Base-by-base conservation (phyloP, 2,329 filamentous ascomycete genomes). In the Clarireedia hainanense region DNA sequence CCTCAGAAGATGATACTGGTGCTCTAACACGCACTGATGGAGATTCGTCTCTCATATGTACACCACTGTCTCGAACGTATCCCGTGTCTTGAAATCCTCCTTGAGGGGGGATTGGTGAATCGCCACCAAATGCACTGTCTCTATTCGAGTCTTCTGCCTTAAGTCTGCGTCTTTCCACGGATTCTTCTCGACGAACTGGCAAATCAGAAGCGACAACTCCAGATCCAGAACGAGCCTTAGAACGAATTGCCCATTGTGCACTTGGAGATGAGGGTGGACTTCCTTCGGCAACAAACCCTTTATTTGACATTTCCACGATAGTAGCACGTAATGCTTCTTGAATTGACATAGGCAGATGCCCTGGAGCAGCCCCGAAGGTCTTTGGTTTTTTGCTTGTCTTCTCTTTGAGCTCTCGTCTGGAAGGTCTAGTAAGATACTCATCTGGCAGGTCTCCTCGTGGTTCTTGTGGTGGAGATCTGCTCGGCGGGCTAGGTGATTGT, bases 11-110 rank as follows among this genome's bases (percentile, higher is more conserved):
- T 51, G 66, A 58, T 52, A 63, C 52, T 50, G 63, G 65, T 49
- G 62, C 56, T 63, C 66, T 55, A 55, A 58, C 54, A 60, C 61
- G 64, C 59, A 61, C 58, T 46, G 60, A 71, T 36, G 67, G 66
- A 5, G 66, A 66, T 26, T 70, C 73, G 42, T 80, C 78, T 23
- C 74, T 75, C 45, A 81, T 70, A 61, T 82, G 77, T 30, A 83
- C 75, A 26, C 78, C 80, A 67, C 81, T 84, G 63, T 84, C 80
- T 45, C 66, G 63, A 52, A 66, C 53, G 45, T 63, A 59, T 43
- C 67, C 65, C 34, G 58, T 42, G 27, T 65, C 60, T 26, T 60
- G 27, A 49, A 65, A 66, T 10, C 39, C 46, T 50, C 47, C 57
- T 55, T 65, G 74, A 54, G 67, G 68, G 51, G 70, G 69, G 40